A percentile compares a stretch with the other conserved stretches of the same genome.
These are phyloP conservation scores for Wickerhamiella sergipiensis DNA, from an alignment of 805 yeast species.

Conservation along the genomic window DNA sequence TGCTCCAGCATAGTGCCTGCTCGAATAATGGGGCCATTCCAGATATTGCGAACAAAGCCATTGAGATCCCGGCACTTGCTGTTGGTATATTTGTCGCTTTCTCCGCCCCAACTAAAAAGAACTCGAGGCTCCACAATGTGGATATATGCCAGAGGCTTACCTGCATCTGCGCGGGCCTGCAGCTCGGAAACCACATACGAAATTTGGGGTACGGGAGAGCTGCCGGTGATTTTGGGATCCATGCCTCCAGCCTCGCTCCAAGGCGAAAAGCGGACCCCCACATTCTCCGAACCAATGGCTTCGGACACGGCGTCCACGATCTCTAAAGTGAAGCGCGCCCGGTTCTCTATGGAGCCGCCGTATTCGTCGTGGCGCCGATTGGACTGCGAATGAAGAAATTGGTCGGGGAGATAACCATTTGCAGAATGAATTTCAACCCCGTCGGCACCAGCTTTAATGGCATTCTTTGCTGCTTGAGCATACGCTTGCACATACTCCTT, in stretches of 20 bases:
- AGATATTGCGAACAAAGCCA: slow-evolving; percentile 12
- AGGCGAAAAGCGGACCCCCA: slow-evolving; percentile 29
- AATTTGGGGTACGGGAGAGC: slow-evolving; percentile 27
- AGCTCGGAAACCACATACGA: slow-evolving; percentile 31
- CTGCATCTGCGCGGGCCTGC: slow-evolving; percentile 27
- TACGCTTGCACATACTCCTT: slow-evolving; percentile 30
- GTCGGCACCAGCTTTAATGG: slow-evolving; percentile 43
- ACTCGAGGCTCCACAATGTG: slow-evolving; percentile 36
- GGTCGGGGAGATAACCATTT: slow-evolving; percentile 42
- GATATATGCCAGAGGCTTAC: slow-evolving; percentile 30
- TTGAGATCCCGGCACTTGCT: slow-evolving; percentile 4
- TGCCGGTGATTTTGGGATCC: slow-evolving; percentile 8
- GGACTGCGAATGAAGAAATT: slow-evolving; percentile 33
- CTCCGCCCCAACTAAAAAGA: slow-evolving; percentile 21
- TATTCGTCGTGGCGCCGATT: slow-evolving; percentile 48
- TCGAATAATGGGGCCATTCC: slow-evolving; percentile 15
- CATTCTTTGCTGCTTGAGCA: slow-evolving; percentile 36
- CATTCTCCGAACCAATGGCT: slow-evolving; percentile 26
- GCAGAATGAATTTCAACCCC: slow-evolving; percentile 56
- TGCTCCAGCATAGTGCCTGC: slow-evolving; percentile 9
- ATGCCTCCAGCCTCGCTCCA: slow-evolving; percentile 24
- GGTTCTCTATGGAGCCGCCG: slow-evolving; percentile 50
- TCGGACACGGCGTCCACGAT: slow-evolving; percentile 30
- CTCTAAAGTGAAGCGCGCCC: slow-evolving; percentile 38
- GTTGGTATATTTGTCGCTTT: slow-evolving; percentile 4